Evolutionary conservation across 306 rosid species (phyloP).

Genomic region (Pachyrhizus erosus): DNA sequence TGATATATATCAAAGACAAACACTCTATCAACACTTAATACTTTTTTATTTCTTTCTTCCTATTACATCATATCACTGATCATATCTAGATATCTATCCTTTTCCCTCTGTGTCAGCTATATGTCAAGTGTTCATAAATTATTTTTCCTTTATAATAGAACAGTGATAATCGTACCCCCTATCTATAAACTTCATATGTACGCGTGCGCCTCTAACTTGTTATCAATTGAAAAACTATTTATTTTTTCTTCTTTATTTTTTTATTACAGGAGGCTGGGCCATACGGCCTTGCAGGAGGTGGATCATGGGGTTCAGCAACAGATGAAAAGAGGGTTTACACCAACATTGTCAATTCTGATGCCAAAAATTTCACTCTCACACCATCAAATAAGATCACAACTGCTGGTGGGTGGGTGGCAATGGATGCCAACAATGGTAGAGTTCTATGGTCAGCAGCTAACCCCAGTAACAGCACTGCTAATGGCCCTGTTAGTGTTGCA

Average conservation of each 20-base stretch:
- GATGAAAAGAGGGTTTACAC: constrained; percentile 67
- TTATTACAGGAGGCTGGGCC: background rate
- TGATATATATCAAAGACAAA: too few relatives aligned
- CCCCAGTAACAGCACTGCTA: constrained; percentile 46
- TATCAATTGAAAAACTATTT: background rate
- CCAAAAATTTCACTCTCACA: constrained; percentile 58
- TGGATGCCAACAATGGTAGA: constrained; percentile 56
- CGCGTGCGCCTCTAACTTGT: background rate
- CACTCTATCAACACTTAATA: background rate
- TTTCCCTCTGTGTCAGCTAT: too few relatives aligned
- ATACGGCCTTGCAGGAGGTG: constrained; percentile 51
- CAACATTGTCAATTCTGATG: constrained; percentile 56
- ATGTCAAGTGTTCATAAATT: too few relatives aligned
- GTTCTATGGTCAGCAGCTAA: constrained; percentile 63
- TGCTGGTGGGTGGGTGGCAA: constrained; percentile 75
- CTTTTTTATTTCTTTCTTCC: too few relatives aligned
- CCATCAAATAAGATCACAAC: constrained; percentile 56
- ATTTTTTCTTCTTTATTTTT: background rate
- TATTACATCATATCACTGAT: too few relatives aligned
- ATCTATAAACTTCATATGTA: too few relatives aligned
- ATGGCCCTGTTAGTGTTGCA: constrained; percentile 67
- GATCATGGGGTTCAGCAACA: constrained; percentile 69
- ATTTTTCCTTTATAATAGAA: too few relatives aligned
- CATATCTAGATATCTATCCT: too few relatives aligned
- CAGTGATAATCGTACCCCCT: too few relatives aligned